Evolutionary conservation across 768 basidiomycete species (phyloP), one percentile per base, ranked within the genome.

Genomic region (Pleurotus djamor): DNA sequence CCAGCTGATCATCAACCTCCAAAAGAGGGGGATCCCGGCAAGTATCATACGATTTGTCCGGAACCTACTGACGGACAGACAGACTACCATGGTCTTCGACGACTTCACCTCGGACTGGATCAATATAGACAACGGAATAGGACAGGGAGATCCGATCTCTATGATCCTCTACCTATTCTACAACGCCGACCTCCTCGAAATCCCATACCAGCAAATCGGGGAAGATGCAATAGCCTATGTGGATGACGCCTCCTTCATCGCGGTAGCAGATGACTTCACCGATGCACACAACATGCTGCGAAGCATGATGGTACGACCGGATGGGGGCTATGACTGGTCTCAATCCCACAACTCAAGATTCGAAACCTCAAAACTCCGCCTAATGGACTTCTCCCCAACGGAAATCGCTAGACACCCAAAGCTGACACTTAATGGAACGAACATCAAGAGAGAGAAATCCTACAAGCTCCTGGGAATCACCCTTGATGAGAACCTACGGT

Each of bases 351-450:
- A 72, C 64, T 74, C 67, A 0, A 57, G 55, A 21, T 76, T 72
- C 50, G 71, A 74, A 52, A 58, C 73, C 1, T 57, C 61, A 32
- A 78, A 78, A 62, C 57, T 69, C 0, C 69, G 64, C 9, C 50
- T 71, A 0, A 66, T 72, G 48, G 68, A 73, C 62, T 68, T 66
- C 51, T 10, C 41, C n/a, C 41, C 41, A 4, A 43, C 10, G 1
- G 41, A 43, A 10, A 10, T 1, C 1, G n/a, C 4, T 1, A 1
- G 21, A 28, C 41, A 43, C 10, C 41, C 41, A 43, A 43, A 9
- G n/a, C n/a, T 43, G 9, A 9, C 4, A 10, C 41, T 43, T 1
- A 43, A n/a, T 10, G 41, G 41, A n/a, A 9, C 2, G 4, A n/a
- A 4, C 9, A n/a, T 43, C 41, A 43, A 10, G 2, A 1, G n/a